Conservation (phyloP, 1,139 yeast species). For the Scheffersomyces lignicola region DNA sequence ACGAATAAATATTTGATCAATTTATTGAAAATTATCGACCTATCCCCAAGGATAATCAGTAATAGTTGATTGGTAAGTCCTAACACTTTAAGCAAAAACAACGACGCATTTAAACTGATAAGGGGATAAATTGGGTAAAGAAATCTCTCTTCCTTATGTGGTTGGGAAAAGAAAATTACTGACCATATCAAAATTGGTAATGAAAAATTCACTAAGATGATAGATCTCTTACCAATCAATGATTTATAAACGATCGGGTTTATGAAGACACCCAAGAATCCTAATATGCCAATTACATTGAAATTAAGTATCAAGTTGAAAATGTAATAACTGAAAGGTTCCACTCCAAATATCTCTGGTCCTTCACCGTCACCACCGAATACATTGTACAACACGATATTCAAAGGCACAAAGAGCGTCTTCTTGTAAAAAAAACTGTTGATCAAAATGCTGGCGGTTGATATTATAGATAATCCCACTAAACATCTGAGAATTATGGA, state of each 20-base stretch:
- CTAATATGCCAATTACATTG: slow-evolving; percentile 54
- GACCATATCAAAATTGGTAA: slow-evolving; percentile 62
- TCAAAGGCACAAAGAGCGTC: slow-evolving; percentile 66
- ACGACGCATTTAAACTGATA: slow-evolving; percentile 62
- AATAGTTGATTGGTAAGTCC: slow-evolving; percentile 8
- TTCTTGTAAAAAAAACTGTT: slow-evolving; percentile 71
- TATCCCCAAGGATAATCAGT: too few species aligned
- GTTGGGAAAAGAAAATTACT: slow-evolving; percentile 65
- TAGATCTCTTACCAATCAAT: slow-evolving; percentile 8
- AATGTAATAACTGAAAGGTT: slow-evolving; percentile 76
- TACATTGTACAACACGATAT: slow-evolving; percentile 83
- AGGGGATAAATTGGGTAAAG: slow-evolving; percentile 82
- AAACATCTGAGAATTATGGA: slow-evolving; percentile 18
- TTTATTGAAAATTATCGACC: slow-evolving; percentile 8
- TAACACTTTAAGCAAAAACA: slow-evolving; percentile 39
- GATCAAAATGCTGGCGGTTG: slow-evolving; percentile 36
- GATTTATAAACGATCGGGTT: slow-evolving; percentile 14
- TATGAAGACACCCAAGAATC: slow-evolving; percentile 34
- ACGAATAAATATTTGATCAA: slow-evolving; percentile 12
- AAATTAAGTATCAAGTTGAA: slow-evolving; percentile 73
- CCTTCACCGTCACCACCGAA: slow-evolving; percentile 72
- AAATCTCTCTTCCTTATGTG: slow-evolving; percentile 93
- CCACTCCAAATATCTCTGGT: slow-evolving; percentile 89
- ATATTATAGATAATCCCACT: slow-evolving; percentile 25
- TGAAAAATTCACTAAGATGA: slow-evolving; percentile 15